phyloP scores from a whole-genome alignment of 2,329 filamentous ascomycete species.

The Colletotrichum tanaceti region DNA sequence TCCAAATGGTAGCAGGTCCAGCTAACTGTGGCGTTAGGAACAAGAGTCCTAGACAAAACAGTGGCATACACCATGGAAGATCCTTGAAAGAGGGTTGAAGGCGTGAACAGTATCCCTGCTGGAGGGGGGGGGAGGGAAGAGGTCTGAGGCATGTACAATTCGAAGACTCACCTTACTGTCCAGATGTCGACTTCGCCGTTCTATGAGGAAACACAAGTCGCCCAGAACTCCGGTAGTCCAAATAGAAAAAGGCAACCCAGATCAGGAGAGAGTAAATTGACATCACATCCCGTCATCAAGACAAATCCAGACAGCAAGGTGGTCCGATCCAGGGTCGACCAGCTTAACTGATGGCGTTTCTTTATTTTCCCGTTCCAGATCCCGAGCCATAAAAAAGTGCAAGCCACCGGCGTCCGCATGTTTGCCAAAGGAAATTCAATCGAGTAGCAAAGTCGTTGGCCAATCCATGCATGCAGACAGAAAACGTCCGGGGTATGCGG shows the following conservation, averaged over 20 bases:
- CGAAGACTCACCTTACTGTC: conserved; percentile 42
- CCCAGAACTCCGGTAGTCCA: conserved; percentile 41
- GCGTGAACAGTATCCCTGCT: conserved; percentile 16
- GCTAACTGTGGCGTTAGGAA: conserved; percentile 26
- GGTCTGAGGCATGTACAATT: conserved; percentile 37
- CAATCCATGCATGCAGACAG: conserved; percentile 43
- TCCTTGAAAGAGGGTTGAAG: conserved; percentile 13
- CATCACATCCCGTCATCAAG: conserved; percentile 38
- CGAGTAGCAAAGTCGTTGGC: conserved; percentile 39
- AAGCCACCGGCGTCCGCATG: conserved; percentile 30
- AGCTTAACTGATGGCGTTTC: conserved; percentile 28
- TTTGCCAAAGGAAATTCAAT: conserved; percentile 30
- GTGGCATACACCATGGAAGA: neutral
- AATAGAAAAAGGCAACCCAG: conserved; percentile 38
- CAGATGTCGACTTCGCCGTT: conserved; percentile 38
- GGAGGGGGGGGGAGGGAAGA: no score
- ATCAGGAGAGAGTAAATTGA: conserved; percentile 30
- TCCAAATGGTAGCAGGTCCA: conserved; percentile 19
- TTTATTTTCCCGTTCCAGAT: conserved; percentile 40
- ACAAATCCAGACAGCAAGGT: conserved; percentile 41
- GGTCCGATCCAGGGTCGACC: conserved; percentile 18
- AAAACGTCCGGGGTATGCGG: conserved; percentile 39
- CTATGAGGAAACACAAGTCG: conserved; percentile 36
- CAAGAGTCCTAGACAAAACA: conserved; percentile 1
- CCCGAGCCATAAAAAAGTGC: conserved; percentile 31